Conservation (phyloP, 2,329 filamentous ascomycete genomes). For the Penicillium thymicola region DNA sequence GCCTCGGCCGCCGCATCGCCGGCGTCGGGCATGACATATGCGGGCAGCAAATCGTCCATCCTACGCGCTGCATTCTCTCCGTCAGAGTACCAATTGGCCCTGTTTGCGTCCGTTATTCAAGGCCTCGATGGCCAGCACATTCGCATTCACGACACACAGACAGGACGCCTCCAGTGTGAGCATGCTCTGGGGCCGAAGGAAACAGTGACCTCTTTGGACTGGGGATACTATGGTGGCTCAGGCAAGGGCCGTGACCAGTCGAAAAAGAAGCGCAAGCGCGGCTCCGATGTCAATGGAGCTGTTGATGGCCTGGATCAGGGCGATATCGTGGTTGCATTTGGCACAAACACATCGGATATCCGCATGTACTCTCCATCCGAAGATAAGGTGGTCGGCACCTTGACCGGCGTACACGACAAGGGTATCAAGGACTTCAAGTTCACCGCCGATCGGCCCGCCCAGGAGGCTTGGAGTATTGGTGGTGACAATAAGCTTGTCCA, state of each 20-base stretch:
- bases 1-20: constrained; percentile 43
- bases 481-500: constrained; percentile 52
- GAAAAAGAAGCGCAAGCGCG: constrained; percentile 53
- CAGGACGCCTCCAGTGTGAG: constrained; percentile 50
- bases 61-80: constrained; percentile 50
- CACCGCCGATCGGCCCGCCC: constrained; percentile 36
- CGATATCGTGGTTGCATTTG: constrained; percentile 49
- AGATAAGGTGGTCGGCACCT: constrained; percentile 44
- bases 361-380: constrained; percentile 50
- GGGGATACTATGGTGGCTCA: constrained; percentile 45
- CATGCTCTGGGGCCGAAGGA: constrained; percentile 48
- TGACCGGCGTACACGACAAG: constrained; percentile 48
- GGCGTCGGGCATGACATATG: constrained; percentile 34
- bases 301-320: constrained; percentile 34
- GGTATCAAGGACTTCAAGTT: constrained; percentile 53
- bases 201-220: constrained; percentile 50
- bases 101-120: constrained; percentile 54
- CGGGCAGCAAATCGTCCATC: constrained; percentile 47
- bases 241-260: constrained; percentile 37
- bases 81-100: constrained; percentile 49
- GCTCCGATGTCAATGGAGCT: constrained; percentile 40
- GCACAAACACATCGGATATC: constrained; percentile 49
- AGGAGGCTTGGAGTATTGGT: constrained; percentile 53
- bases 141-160: constrained; percentile 51
- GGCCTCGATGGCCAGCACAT: constrained; percentile 52